These are phyloP conservation scores for Selenicereus undatus DNA, from an alignment of 148 eudicot genomes.

Conservation along the genomic window DNA sequence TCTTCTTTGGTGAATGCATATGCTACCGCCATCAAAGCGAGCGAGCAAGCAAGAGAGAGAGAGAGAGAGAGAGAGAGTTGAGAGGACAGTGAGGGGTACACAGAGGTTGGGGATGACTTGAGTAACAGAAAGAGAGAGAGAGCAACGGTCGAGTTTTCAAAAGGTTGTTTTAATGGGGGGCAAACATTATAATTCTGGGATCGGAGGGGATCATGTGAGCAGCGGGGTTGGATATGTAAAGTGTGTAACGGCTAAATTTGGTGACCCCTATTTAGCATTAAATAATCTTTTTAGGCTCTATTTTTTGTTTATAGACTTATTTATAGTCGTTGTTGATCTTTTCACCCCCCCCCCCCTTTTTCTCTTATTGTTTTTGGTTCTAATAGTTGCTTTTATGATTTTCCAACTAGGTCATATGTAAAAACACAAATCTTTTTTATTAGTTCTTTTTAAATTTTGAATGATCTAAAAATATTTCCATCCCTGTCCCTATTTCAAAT, in stretches of 20 bases:
- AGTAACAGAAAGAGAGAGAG: conserved; percentile 18
- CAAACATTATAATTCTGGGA: neutral
- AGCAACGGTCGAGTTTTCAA: conserved; percentile 52
- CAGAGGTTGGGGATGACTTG: conserved; percentile 16
- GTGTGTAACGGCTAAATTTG: conserved; percentile 61
- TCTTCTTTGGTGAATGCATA: conserved; percentile 56
- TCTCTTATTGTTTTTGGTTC: neutral
- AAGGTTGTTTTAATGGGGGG: conserved; percentile 22
- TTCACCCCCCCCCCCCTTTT: neutral
- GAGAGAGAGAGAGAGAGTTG: neutral
- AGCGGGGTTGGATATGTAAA: neutral
- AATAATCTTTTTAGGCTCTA: conserved; percentile 12
- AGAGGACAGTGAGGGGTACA: conserved; percentile 7
- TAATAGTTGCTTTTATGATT: neutral
- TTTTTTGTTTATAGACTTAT: neutral
- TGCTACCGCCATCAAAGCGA: conserved; percentile 44
- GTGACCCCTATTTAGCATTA: conserved; percentile 18
- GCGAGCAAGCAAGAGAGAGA: neutral
- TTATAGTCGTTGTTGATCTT: neutral
- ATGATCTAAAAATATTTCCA: neutral
- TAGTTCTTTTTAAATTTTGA: neutral
- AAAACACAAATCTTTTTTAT: neutral
- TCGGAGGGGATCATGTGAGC: conserved; percentile 16
- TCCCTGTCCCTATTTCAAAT: neutral
- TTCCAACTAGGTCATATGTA: neutral